A percentile compares a stretch with the other conserved stretches of the same genome.
Evolutionary conservation across 768 basidiomycete species (phyloP).

Genomic region (Pleurotus tuoliensis): DNA sequence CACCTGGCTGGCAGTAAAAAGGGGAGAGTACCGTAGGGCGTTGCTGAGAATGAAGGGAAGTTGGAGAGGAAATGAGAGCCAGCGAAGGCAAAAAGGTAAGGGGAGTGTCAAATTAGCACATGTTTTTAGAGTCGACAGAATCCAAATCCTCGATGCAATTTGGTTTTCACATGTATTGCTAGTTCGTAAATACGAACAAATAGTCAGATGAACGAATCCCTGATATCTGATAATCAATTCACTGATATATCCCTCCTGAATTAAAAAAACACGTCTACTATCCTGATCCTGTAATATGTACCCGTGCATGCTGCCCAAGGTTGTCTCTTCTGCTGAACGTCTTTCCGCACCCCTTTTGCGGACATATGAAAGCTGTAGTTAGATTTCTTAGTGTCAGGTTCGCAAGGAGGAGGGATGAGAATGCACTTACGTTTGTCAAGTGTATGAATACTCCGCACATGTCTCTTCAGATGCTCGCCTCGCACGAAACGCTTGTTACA

Average conservation of each 20-base stretch:
- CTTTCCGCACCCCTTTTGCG: constrained; percentile 61
- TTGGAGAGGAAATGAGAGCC: neutral
- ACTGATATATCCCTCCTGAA: too few species aligned
- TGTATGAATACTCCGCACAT: constrained; percentile 78
- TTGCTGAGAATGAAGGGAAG: neutral
- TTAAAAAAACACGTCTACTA: too few species aligned
- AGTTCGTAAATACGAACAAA: neutral
- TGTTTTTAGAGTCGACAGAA: neutral
- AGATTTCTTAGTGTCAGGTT: neutral
- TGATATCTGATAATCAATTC: neutral
- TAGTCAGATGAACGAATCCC: neutral
- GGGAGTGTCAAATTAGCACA: neutral
- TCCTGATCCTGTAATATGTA: constrained; percentile 33
- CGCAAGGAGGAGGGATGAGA: neutral
- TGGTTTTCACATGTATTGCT: neutral
- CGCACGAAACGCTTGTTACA: constrained; percentile 80
- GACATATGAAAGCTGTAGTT: constrained; percentile 52
- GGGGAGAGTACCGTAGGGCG: too few species aligned
- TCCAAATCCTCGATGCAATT: neutral
- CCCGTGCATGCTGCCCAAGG: constrained; percentile 66
- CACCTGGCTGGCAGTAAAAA: too few species aligned
- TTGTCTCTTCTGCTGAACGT: constrained; percentile 76
- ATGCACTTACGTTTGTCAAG: constrained; percentile 71
- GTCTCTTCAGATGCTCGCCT: constrained; percentile 79
- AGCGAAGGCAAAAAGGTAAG: neutral